A percentile compares a stretch with the other conserved stretches of the same genome.
Evolutionary conservation across 305 asterid genomes (phyloP).

Genomic region (Salvia sclarea): DNA sequence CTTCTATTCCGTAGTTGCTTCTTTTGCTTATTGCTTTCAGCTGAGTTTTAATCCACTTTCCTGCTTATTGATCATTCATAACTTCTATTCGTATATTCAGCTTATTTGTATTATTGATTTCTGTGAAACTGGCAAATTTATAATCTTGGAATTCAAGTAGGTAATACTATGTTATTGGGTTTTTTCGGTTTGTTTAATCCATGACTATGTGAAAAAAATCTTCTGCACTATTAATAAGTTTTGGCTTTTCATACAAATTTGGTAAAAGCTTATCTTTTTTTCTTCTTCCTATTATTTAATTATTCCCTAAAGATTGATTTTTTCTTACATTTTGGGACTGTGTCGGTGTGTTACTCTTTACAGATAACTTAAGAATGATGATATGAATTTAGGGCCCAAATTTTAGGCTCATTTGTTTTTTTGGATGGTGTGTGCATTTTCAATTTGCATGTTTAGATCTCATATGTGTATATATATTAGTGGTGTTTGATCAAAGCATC

Average conservation of each 20-base stretch:
- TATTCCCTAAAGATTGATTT: neutral
- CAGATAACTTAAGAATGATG: slow-evolving; percentile 4
- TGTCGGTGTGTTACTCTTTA: slow-evolving; percentile 1
- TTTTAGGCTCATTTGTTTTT: neutral
- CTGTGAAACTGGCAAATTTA: neutral
- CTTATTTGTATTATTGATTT: neutral
- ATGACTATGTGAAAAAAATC: neutral
- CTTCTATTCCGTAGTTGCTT: slow-evolving; percentile 32
- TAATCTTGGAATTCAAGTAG: slow-evolving; percentile 18
- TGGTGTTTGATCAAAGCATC: slow-evolving; percentile 32
- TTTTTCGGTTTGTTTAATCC: neutral
- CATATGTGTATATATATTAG: slow-evolving; percentile 1
- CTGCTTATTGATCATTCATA: neutral
- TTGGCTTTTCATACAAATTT: neutral
- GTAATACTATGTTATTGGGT: slow-evolving; percentile 10
- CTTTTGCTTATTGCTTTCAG: slow-evolving; percentile 22
- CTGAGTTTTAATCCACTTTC: slow-evolving; percentile 20
- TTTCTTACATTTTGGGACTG: neutral
- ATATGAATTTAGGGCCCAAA: slow-evolving; percentile 1
- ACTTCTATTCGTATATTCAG: slow-evolving; percentile 17
- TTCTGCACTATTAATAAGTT: neutral
- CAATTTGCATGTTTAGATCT: slow-evolving; percentile 3
- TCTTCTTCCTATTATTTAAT: neutral
- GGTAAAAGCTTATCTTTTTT: neutral
- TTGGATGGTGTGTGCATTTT: neutral